Evolutionary conservation across 306 rosid species (phyloP), one percentile per base, ranked within the genome.

Genomic region (Quercus wislizeni): DNA sequence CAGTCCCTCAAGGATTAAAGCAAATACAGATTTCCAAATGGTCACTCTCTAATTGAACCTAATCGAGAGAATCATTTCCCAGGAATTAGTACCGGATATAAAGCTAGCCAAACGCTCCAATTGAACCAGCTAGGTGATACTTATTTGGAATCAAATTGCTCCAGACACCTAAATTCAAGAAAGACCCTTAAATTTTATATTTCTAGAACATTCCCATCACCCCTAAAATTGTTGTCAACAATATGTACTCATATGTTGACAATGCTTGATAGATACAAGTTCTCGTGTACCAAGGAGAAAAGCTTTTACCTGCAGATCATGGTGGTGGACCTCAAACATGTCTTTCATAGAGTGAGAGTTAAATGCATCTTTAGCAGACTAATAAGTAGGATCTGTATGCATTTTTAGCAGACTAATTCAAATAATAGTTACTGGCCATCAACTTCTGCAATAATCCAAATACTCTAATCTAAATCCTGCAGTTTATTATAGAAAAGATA

Each of bases 281-380:
- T 31, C 4, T 21, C 27, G 7, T 17, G 7, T 17, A 71, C 62
- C 49, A 30, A 19, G 6, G 33, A 65, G 54, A 62, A 84, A 25
- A 38, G 46, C 46, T 38, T 38, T 74, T 77, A 92, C 98, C 99
- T 84, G 98, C 73, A 95, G 71, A 85, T 95, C 98, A 27, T 92
- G 94, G 78, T 86, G 91, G 74, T 95, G 98, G 71, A 92, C 98
- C 21, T 95, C 91, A 81, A 91, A 95, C 68, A 90, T 92, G 63
- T 92, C 99, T 82, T 92, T 95, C 98, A 91, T 95, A 12, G 99
- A 90, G 85, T 92, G 99, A 70, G 99, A 86, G 79, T 95, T 91
- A 72, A 92, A 95, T 68, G 99, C 99, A 14, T 92, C 99, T 83
- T 38, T 38, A 38, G 46, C 46, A 38, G 46, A 38, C 46, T 7